Base-by-base conservation (phyloP, 1,139 yeast species). In the Saccharomyces hybrid region DNA sequence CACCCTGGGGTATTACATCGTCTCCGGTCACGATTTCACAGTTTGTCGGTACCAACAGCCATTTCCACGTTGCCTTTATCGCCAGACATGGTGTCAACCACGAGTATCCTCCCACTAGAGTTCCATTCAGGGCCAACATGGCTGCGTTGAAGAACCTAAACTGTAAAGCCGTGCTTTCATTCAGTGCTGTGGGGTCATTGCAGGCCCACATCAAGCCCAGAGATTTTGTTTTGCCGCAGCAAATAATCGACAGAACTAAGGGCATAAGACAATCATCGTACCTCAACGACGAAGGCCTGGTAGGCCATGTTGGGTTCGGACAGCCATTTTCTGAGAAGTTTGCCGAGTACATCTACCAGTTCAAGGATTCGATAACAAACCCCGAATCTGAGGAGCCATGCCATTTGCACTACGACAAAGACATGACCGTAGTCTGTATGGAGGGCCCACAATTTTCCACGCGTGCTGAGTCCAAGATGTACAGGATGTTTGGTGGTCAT, bases 401-500 rank as follows among this genome's bases (percentile, higher is more conserved):
- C 52, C 48, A 60, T 48, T 53, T 67, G 60, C 71, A 69, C 54
- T 68, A 68, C 52, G 84, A 83, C 55, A 71, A 73, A 54, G 97
- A 91, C 66, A 75, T 88, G 59, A 86, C 95, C 2, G 82, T 95
- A 50, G 79, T 95, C 58, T 93, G 99, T 74, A 93, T 93, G 99
- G 99, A 93, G 73, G 99, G 99, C 46, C 99, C 99, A 2, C 97
- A 95, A 56, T 93, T 93, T 73, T 86, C 96, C 51, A 93, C 99
- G 14, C 81, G 99, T 61, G 98, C 99, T n/a, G 99, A 93, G 74
- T 88, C 97, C 19, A 81, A 80, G 70, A 73, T 93, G 71, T 95
- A 93, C 75, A 80, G 90, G 67, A 74, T 86, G 46, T 87, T 95
- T 86, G 97, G 97, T 56, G 99, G 97, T 9, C 81, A 89, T 42